These are phyloP conservation scores for Spergularia bocconei DNA, from an alignment of 148 eudicot species.

Conservation along the genomic window DNA sequence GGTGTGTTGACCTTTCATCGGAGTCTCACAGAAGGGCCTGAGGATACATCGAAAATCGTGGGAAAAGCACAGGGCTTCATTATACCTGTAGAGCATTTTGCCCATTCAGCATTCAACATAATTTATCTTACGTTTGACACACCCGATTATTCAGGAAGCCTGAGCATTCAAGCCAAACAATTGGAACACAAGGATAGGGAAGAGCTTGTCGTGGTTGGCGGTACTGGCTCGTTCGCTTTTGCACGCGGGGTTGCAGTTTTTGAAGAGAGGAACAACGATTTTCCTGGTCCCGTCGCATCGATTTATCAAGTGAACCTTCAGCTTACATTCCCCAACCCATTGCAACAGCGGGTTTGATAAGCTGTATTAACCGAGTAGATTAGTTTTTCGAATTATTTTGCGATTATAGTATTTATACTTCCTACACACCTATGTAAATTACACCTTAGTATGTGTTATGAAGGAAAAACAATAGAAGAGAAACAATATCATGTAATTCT, in stretches of 20 bases:
- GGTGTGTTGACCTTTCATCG: slow-evolving; percentile 61
- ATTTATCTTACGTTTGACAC: slow-evolving; percentile 66
- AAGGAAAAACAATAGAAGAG: too few relatives aligned
- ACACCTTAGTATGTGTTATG: too few relatives aligned
- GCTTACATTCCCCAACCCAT: slow-evolving; percentile 46
- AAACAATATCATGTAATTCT: too few relatives aligned
- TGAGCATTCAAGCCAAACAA: slow-evolving; percentile 56
- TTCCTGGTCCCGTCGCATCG: slow-evolving; percentile 22
- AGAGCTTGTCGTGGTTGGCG: slow-evolving; percentile 69
- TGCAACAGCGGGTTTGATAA: slow-evolving; percentile 34
- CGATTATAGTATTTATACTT: too few relatives aligned
- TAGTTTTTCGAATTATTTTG: not conserved
- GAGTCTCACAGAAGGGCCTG: slow-evolving; percentile 60
- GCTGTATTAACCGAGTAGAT: too few relatives aligned
- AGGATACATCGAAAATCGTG: slow-evolving; percentile 48
- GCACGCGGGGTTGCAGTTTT: slow-evolving; percentile 70
- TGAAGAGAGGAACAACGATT: slow-evolving; percentile 27
- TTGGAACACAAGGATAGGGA: slow-evolving; percentile 33
- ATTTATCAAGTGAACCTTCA: slow-evolving; percentile 50
- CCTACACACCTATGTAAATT: too few relatives aligned
- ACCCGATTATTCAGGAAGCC: slow-evolving; percentile 49
- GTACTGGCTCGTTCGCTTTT: slow-evolving; percentile 82
- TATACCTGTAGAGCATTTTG: slow-evolving; percentile 60
- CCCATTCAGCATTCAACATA: slow-evolving; percentile 60
- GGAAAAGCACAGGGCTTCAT: slow-evolving; percentile 83